Evolutionary conservation across 2,329 filamentous ascomycete genomes (phyloP).

Genomic region (Phaeophleospora eucalypticola): DNA sequence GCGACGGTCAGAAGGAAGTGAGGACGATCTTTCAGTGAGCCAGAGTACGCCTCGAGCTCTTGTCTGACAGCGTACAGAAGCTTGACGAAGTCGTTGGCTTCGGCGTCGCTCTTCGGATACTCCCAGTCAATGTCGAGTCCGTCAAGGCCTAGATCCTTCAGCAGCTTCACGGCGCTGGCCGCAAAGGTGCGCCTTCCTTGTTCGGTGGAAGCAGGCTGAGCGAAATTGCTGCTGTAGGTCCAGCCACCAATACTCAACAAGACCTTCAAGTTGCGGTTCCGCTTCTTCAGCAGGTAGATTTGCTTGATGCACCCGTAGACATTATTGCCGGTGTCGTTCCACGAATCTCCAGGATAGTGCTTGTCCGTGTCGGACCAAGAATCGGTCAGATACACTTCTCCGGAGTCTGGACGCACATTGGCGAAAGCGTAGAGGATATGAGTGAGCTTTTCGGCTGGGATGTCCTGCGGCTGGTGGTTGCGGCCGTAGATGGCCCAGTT

Average conservation of each 20-base stretch:
- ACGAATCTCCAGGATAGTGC: constrained; percentile 65
- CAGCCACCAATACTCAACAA: constrained; percentile 81
- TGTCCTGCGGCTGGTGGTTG: constrained; percentile 78
- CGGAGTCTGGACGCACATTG: constrained; percentile 72
- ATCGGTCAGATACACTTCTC: constrained; percentile 73
- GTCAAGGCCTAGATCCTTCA: constrained; percentile 74
- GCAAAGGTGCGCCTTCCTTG: constrained; percentile 64
- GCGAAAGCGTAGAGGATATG: constrained; percentile 91
- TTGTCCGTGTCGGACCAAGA: constrained; percentile 65
- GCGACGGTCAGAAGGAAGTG: constrained; percentile 45
- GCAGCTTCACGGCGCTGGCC: constrained; percentile 64
- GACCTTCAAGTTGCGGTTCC: constrained; percentile 70
- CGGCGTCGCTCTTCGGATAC: constrained; percentile 40
- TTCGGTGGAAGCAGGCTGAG: constrained; percentile 59
- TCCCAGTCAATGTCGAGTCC: constrained; percentile 49
- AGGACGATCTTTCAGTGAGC: constrained; percentile 31
- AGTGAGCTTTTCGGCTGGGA: constrained; percentile 76
- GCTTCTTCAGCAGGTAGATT: constrained; percentile 69
- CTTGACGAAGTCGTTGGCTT: constrained; percentile 39
- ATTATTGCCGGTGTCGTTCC: constrained; percentile 62
- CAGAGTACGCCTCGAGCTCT: constrained; percentile 40
- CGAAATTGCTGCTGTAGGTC: constrained; percentile 76
- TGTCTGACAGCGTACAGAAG: constrained; percentile 38
- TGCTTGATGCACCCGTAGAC: constrained; percentile 76
- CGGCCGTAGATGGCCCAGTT: constrained; percentile 39